Evolutionary conservation across 192 early-diverging fungal species (phyloP).

Genomic region (Lunasporangiospora selenospora): DNA sequence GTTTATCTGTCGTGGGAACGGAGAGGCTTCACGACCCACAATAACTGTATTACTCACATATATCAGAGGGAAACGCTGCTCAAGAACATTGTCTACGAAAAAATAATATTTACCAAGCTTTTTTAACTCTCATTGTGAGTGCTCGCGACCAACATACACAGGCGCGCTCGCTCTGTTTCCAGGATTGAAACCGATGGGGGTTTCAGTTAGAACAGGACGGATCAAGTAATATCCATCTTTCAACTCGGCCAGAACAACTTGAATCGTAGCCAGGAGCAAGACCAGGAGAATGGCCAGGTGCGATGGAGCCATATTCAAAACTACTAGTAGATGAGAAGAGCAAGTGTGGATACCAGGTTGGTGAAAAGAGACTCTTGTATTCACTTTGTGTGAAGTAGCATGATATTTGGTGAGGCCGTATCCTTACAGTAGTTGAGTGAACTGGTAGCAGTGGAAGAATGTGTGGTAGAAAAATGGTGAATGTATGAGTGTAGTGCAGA

Average conservation of each 20-base stretch:
- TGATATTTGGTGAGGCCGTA: neutral
- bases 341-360: neutral
- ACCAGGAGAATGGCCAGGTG: slow-evolving; percentile 1
- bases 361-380: neutral
- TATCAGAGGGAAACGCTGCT: neutral
- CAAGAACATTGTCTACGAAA: neutral
- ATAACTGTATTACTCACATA: neutral
- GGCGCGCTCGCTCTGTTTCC: no score
- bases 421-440: neutral
- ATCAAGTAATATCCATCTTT: neutral
- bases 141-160: neutral
- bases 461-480: neutral
- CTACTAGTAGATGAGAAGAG: neutral
- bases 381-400: neutral
- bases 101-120: neutral
- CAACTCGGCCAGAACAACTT: slow-evolving; percentile 1
- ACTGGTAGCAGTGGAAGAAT: neutral
- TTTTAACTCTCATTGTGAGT: neutral
- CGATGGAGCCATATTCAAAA: neutral
- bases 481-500: no score
- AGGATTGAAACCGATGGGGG: neutral
- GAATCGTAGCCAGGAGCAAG: slow-evolving; percentile 2
- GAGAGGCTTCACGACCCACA: neutral
- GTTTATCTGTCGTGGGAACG: neutral
- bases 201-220: neutral